Percentiles rank a stretch among this genome's conserved stretches.
These are phyloP conservation scores for Colletotrichum sp. DNA, from an alignment of 2,329 filamentous ascomycete genomes.

Conservation along the genomic window DNA sequence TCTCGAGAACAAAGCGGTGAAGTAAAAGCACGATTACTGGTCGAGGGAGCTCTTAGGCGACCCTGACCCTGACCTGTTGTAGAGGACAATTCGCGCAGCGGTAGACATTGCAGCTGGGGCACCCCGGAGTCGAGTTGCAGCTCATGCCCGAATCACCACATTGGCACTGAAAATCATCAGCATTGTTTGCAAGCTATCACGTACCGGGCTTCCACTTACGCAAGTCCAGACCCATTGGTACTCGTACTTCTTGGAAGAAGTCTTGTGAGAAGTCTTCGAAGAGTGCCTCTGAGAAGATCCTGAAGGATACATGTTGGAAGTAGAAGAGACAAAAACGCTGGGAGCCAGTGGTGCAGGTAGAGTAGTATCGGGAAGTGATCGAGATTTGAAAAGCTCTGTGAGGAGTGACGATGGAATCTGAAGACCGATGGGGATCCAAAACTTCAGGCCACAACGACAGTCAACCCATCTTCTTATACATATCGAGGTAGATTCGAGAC, in stretches of 20 bases:
- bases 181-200: neutral
- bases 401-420: neutral
- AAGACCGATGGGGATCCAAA: neutral
- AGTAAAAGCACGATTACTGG: too few species aligned
- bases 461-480: neutral
- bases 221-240: constrained; percentile 8
- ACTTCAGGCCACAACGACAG: neutral
- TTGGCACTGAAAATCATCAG: neutral
- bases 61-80: neutral
- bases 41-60: neutral
- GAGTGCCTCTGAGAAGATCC: neutral
- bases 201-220: neutral
- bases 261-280: neutral
- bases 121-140: neutral
- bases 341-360: neutral
- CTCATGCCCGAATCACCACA: constrained; percentile 15
- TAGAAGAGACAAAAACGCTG: neutral
- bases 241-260: neutral
- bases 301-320: neutral
- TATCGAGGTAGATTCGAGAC: neutral
- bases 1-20: neutral
- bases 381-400: neutral
- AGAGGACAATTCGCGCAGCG: neutral
- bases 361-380: neutral
- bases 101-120: neutral